Percentiles rank a stretch among this genome's conserved stretches.
Evolutionary conservation across 1,284 basidiomycete genomes (phyloP).

Genomic region (Cutaneotrichosporon cutaneum): DNA sequence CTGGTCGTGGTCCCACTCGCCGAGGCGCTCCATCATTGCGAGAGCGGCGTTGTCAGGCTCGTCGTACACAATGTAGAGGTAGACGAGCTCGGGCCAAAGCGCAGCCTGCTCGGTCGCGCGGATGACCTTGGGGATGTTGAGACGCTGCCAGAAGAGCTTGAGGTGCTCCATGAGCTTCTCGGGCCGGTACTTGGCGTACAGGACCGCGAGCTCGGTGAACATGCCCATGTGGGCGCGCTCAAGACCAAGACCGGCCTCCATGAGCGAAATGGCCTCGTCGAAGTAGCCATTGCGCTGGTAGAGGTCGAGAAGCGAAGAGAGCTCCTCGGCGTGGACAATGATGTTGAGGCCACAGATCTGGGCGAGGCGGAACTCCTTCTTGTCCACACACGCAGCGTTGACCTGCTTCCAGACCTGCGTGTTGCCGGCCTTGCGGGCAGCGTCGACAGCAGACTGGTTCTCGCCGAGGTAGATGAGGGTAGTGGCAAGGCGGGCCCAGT

Average conservation of each 20-base stretch:
- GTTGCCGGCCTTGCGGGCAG: constrained; percentile 97
- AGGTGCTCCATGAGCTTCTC: constrained; percentile 98
- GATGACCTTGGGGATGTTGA: constrained; percentile 81
- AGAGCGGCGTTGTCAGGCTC: constrained; percentile 52
- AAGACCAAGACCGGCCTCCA: constrained; percentile 92
- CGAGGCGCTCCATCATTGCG: constrained; percentile 74
- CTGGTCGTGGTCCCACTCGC: constrained; percentile 98
- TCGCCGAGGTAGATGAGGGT: constrained; percentile 98
- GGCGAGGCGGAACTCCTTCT: constrained; percentile 92
- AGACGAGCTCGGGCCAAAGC: constrained; percentile 98
- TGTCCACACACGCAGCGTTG: constrained; percentile 96
- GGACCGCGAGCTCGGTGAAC: constrained; percentile 78
- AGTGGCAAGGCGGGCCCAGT: constrained; percentile 96
- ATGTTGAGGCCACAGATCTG: constrained; percentile 98
- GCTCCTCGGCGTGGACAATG: constrained; percentile 76
- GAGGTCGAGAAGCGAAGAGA: constrained; percentile 73
- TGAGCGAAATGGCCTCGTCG: constrained; percentile 84
- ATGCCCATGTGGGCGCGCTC: constrained; percentile 85
- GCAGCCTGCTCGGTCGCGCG: constrained; percentile 94
- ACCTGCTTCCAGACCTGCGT: constrained; percentile 99
- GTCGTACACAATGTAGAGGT: constrained; percentile 91
- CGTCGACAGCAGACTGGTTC: constrained; percentile 97
- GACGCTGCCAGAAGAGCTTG: constrained; percentile 94
- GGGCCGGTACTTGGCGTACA: constrained; percentile 96
- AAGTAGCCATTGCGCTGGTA: constrained; percentile 94